Conservation (phyloP, 2,329 filamentous ascomycete species). For the Penicillium corylophilum region DNA sequence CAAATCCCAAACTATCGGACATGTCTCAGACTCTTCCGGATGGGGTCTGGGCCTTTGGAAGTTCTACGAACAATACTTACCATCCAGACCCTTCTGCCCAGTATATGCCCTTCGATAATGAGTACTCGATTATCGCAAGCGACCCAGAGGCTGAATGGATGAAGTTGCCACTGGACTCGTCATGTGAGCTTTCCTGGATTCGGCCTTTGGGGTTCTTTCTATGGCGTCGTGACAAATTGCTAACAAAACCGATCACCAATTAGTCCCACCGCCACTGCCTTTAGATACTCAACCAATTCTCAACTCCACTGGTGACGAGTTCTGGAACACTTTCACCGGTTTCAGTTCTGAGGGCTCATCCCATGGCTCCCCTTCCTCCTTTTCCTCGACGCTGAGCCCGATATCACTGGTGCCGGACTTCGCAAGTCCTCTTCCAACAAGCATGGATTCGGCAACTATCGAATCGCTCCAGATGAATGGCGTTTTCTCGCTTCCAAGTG, state of each 20-base stretch:
- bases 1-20: background rate
- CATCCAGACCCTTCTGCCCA: background rate
- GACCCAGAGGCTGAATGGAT: background rate
- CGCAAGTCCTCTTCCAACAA: constrained; percentile 13
- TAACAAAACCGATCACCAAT: background rate
- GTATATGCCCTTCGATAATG: background rate
- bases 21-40: background rate
- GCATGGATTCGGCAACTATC: constrained; percentile 8
- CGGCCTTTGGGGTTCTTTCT: background rate
- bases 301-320: background rate
- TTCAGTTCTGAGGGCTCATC: constrained; percentile 2
- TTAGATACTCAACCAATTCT: background rate
- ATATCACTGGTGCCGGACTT: constrained; percentile 11
- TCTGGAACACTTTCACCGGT: constrained; percentile 16
- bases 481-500: constrained; percentile 68
- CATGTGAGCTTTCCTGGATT: background rate
- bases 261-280: background rate
- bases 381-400: background rate
- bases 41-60: background rate
- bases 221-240: background rate
- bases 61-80: background rate
- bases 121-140: background rate
- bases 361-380: background rate
- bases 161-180: background rate
- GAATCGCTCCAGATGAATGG: constrained; percentile 75